phyloP scores from a whole-genome alignment of 495 filamentous ascomycete genomes.

The Corynascus novoguineensis region DNA sequence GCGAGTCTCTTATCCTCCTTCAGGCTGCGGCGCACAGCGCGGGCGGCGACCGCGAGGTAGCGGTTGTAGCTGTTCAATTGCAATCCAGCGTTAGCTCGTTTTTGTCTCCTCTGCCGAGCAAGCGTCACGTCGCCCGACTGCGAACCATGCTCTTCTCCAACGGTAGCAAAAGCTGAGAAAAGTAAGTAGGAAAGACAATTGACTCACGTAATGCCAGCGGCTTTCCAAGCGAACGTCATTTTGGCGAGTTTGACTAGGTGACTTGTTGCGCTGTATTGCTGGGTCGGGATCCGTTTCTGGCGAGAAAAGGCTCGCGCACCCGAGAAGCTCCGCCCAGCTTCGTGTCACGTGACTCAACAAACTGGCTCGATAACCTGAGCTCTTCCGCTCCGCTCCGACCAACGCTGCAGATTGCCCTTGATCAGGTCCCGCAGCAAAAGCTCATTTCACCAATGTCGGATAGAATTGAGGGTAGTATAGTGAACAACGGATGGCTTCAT shows the following conservation, averaged over 20 bases:
- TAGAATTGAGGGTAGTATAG: no score
- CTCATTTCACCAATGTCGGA: no score
- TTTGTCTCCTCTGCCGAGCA: no score
- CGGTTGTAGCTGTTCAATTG: constrained; percentile 65
- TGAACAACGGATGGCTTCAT: not conserved
- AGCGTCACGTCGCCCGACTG: no score
- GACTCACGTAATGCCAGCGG: constrained; percentile 88
- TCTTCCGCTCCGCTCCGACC: not conserved
- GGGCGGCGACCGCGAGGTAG: constrained; percentile 70
- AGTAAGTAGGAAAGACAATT: constrained; percentile 9
- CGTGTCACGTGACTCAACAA: constrained; percentile 25
- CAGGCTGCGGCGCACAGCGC: constrained; percentile 81
- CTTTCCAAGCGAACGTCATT: constrained; percentile 99
- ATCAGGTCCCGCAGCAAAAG: no score
- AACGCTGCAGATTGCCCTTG: no score
- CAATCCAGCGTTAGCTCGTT: not conserved
- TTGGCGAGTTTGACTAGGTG: constrained; percentile 47
- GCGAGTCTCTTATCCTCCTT: constrained; percentile 83
- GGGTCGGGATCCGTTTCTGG: constrained; percentile 4
- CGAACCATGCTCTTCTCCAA: not conserved
- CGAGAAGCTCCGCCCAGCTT: constrained; percentile 31
- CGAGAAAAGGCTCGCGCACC: constrained; percentile 30
- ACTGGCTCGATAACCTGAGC: not conserved
- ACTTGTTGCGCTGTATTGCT: constrained; percentile 13
- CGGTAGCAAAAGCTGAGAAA: not conserved